Evolutionary conservation across 352 stramenopile species (phyloP), one percentile per base, ranked within the genome.

Genomic region (Globisporangium paroecandrum): DNA sequence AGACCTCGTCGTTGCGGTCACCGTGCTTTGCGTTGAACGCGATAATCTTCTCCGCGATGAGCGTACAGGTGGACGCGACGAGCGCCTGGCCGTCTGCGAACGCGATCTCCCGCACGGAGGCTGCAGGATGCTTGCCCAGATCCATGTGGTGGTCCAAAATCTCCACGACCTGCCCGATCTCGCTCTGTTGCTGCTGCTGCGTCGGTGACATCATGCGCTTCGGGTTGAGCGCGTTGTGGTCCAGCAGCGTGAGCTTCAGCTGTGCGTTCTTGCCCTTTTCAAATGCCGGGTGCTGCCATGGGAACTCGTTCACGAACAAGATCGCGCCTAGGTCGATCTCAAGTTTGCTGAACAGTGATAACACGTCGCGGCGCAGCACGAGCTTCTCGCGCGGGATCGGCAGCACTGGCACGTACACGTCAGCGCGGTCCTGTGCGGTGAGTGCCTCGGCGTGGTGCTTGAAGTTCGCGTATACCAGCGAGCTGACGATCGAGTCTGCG

Each of bases 81-180:
- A 93, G 72, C 22, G 86, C 87, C 25, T 86, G 78, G 15, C 81
- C 83, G 38, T 90, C 60, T 1, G 79, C 72, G 66, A 95, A 95
- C 5, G 85, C 87, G 68, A 95, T 83, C 32, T 91, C 78, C 12
- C 87, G 75, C 29, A 49, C 46, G 1, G 72, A 9, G 0, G 74
- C 83, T 15, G 76, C 29, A 13, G 69, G 38, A 49, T 95, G 83
- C 54, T 75, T 66, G 38, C 78, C 72, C 22, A 87, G 54, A 69
- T 95, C 87, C 66, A 78, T 82, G 70, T 95, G 87, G 66, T 95
- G 85, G 62, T 95, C 87, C 51, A 93, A 53, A 68, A 95, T 93
- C 73, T 90, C 85, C 47, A 86, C 76, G 32, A 92, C 69, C 13
- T 85, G 59, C 38, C 74, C 70, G 24, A 82, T 58, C 8, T 73